phyloP scores from a whole-genome alignment of 2,329 filamentous ascomycete genomes.

The Magnaporthiopsis incrustans region DNA sequence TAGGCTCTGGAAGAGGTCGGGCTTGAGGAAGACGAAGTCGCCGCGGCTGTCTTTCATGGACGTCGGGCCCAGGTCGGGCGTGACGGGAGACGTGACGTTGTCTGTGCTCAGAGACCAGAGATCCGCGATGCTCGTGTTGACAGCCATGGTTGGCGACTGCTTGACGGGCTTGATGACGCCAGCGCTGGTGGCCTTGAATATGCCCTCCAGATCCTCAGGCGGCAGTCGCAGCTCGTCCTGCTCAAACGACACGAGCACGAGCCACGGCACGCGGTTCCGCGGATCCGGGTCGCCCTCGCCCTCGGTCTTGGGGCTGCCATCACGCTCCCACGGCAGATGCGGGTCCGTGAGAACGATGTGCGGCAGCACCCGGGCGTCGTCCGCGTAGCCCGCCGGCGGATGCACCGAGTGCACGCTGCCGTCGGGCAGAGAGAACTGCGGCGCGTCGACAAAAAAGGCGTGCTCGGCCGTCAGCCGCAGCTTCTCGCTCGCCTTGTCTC shows the following conservation, averaged over 20 bases:
- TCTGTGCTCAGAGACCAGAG: background rate
- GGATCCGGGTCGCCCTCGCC: background rate
- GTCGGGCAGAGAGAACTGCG: conserved; percentile 25
- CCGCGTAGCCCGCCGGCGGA: conserved; percentile 30
- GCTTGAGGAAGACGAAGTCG: conserved; percentile 23
- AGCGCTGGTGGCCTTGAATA: conserved; percentile 12
- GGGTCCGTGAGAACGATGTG: conserved; percentile 37
- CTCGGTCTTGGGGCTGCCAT: conserved; percentile 14
- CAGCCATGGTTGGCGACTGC: conserved; percentile 16
- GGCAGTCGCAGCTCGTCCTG: conserved; percentile 20
- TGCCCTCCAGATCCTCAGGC: conserved; percentile 11
- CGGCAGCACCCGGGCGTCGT: conserved; percentile 26
- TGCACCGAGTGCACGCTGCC: conserved; percentile 27
- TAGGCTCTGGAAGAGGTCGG: conserved; percentile 19
- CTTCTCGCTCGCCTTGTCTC: background rate
- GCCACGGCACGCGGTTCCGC: conserved; percentile 29
- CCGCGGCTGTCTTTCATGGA: conserved; percentile 9
- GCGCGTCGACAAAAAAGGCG: conserved; percentile 27
- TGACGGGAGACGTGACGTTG: conserved; percentile 4
- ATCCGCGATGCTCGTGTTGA: conserved; percentile 17
- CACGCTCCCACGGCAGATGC: conserved; percentile 33
- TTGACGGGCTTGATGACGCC: conserved; percentile 9
- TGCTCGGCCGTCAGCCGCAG: conserved; percentile 10
- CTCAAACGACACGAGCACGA: conserved; percentile 29
- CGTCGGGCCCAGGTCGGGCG: background rate